Base-by-base conservation (phyloP, 2,329 filamentous ascomycete species). In the Ceratocystis cacaofunesta region DNA sequence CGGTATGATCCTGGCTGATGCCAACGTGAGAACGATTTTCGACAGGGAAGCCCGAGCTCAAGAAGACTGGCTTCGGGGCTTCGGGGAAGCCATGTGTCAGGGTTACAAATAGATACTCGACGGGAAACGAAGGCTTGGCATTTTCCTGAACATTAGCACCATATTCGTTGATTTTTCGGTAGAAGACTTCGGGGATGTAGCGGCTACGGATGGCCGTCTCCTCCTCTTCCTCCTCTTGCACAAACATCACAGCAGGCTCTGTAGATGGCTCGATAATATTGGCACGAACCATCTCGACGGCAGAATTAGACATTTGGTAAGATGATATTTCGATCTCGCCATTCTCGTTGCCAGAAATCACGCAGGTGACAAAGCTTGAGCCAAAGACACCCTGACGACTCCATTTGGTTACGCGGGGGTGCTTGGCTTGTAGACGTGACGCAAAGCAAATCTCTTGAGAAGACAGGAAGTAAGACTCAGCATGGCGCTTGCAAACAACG, bases 161-260 rank as follows among this genome's bases (percentile, higher is more conserved):
- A 73, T 99, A 96, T 74, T 99, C 92, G 75, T 99, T 99, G 75
- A 96, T 90, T 70, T 85, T 86, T 68, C 92, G 85, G 77, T 95
- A 99, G 76, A 97, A 99, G 3, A 99, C 92, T 72, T 99, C 94
- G 0, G 94, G 94, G 25, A 99, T 95, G 73, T 99, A 99, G 71
- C 92, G 84, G 28, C 87, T 86, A 65, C 85, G 85, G 8, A 55
- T 41, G 5, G 48, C 64, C 8, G n/a, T 61, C 22, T 62, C 65
- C 8, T 68, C 63, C 70, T 96, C 91, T 67, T 92, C 89, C 73
- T 97, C 92, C 28, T 89, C 88, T 68, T 92, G 90, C 3, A 99
- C 94, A 58, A 99, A 83, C 92, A 99, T 96, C 63, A 92, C 86
- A 5, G 84, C 86, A 1, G 94, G 94, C 69, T 97, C 92, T 36